Percentiles rank a stretch among this genome's conserved stretches.
These are phyloP conservation scores for Candida glucosophila DNA, from an alignment of 1,139 yeast species.

Conservation along the genomic window DNA sequence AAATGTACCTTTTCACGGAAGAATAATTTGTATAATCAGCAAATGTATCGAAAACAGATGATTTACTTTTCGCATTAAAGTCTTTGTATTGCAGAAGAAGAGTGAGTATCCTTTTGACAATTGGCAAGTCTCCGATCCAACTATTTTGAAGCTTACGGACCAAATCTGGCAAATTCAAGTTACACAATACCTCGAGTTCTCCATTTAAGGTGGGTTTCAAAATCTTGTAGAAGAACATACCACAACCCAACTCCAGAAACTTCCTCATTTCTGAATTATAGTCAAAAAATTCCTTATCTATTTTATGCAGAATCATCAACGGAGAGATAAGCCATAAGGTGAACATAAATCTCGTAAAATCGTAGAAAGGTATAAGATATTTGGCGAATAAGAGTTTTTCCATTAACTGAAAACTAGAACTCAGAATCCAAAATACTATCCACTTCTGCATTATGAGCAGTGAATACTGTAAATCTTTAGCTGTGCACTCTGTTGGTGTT, in stretches of 20 bases:
- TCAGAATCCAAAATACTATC: slow-evolving; percentile 52
- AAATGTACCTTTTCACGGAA: too few relatives aligned
- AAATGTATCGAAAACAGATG: too few relatives aligned
- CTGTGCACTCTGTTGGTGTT: slow-evolving; percentile 6
- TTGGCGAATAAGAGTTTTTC: slow-evolving; percentile 26
- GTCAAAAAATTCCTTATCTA: slow-evolving; percentile 2
- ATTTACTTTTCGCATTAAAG: too few relatives aligned
- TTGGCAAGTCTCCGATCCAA: too few relatives aligned
- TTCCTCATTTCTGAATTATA: background rate
- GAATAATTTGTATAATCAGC: too few relatives aligned
- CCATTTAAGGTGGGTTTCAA: slow-evolving; percentile 27
- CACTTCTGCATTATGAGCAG: slow-evolving; percentile 43
- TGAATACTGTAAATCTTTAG: slow-evolving; percentile 17
- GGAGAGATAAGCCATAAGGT: slow-evolving; percentile 51
- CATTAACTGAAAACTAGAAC: slow-evolving; percentile 23
- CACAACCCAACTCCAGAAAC: slow-evolving; percentile 28
- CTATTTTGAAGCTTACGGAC: too few relatives aligned
- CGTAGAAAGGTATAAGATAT: slow-evolving; percentile 40
- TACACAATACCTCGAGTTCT: too few relatives aligned
- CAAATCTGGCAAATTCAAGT: too few relatives aligned
- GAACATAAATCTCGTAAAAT: slow-evolving; percentile 29
- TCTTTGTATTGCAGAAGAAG: too few relatives aligned
- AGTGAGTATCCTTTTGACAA: too few relatives aligned
- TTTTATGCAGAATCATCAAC: slow-evolving; percentile 10
- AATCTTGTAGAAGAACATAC: slow-evolving; percentile 23